phyloP scores from a whole-genome alignment of 352 stramenopile genomes.

The Plasmopara halstedii region DNA sequence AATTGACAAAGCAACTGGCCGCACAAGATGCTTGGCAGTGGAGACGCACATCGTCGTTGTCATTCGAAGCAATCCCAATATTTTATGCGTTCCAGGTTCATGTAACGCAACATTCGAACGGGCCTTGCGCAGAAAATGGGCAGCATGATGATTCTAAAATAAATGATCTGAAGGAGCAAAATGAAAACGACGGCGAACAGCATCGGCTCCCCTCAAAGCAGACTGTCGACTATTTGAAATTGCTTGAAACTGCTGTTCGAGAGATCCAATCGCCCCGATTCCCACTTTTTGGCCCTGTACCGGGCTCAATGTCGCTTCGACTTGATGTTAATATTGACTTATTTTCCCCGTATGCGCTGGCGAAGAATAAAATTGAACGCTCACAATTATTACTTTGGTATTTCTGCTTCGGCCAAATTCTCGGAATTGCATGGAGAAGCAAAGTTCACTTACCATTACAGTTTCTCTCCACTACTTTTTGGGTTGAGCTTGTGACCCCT shows the following conservation, averaged over 20 bases:
- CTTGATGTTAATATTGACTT: slow-evolving; percentile 50
- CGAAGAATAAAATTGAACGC: slow-evolving; percentile 7
- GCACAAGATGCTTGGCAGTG: slow-evolving; percentile 20
- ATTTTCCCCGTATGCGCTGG: slow-evolving; percentile 16
- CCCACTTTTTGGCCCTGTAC: slow-evolving; percentile 40
- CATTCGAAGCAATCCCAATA: slow-evolving; percentile 34
- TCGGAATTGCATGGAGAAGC: slow-evolving; percentile 58
- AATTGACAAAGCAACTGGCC: slow-evolving; percentile 20
- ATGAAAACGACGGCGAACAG: slow-evolving; percentile 12
- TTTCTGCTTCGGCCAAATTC: slow-evolving; percentile 43
- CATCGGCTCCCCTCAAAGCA: slow-evolving; percentile 19
- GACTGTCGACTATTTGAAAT: slow-evolving; percentile 34
- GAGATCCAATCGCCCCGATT: slow-evolving; percentile 58
- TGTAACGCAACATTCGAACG: slow-evolving; percentile 4
- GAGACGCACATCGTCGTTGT: slow-evolving; percentile 20
- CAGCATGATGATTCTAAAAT: background rate
- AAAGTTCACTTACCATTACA: slow-evolving; percentile 39
- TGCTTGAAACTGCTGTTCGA: slow-evolving; percentile 35
- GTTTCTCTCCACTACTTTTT: slow-evolving; percentile 40
- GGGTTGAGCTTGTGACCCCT: slow-evolving; percentile 24
- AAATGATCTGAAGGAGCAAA: slow-evolving; percentile 7
- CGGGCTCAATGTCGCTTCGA: slow-evolving; percentile 4
- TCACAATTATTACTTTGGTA: slow-evolving; percentile 42
- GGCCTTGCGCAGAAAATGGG: background rate
- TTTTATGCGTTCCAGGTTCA: slow-evolving; percentile 29